These are phyloP conservation scores for Eimeria praecox DNA, from an alignment of 169 alveolate genomes.

Conservation along the genomic window DNA sequence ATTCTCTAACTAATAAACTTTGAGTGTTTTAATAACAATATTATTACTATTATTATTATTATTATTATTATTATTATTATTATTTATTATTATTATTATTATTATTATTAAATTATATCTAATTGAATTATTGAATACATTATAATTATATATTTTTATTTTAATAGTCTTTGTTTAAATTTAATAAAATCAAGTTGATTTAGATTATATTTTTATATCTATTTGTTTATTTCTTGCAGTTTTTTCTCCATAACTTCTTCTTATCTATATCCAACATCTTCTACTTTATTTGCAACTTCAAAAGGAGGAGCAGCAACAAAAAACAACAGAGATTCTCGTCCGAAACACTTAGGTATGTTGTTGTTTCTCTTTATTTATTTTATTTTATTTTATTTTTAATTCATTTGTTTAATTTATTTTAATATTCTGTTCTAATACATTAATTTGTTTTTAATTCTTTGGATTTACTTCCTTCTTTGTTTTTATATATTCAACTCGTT, in stretches of 20 bases:
- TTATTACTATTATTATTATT: too few species aligned
- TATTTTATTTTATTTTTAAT: background rate
- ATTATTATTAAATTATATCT: too few species aligned
- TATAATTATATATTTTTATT: too few species aligned
- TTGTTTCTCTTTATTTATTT: background rate
- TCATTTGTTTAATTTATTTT: too few species aligned
- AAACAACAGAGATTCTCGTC: conserved; percentile 93
- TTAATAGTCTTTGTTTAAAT: too few species aligned
- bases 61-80: too few species aligned
- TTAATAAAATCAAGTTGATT: background rate
- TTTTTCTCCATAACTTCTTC: background rate
- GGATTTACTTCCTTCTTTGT: too few species aligned
- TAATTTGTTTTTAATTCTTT: background rate
- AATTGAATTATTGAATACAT: too few species aligned
- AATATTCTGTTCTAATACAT: too few species aligned
- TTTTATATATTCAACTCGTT: background rate
- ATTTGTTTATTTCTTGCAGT: background rate
- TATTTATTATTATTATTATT: too few species aligned
- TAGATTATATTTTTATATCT: background rate
- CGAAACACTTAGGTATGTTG: conserved; percentile 88
- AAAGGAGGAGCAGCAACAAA: conserved; percentile 93
- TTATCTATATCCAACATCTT: conserved; percentile 87
- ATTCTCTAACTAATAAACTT: too few species aligned
- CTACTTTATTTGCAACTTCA: conserved; percentile 87
- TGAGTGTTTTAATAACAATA: too few species aligned